phyloP scores from a whole-genome alignment of 2,329 filamentous ascomycete genomes.

The Alternaria conjuncta region DNA sequence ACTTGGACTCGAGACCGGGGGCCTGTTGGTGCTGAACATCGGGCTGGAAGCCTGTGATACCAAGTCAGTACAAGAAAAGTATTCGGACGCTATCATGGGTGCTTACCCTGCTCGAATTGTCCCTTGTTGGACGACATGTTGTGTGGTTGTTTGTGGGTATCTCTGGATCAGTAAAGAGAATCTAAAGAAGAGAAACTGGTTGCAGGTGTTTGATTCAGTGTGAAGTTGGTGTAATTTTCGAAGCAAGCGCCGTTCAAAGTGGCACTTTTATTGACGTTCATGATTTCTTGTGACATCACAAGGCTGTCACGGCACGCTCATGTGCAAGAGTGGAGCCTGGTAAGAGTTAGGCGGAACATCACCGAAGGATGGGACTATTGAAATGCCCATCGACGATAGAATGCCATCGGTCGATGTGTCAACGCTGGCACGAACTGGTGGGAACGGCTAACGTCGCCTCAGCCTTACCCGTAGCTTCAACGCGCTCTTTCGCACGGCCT shows the following conservation, averaged over 20 bases:
- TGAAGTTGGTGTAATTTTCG: background rate
- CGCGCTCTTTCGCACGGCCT: background rate
- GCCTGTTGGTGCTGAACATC: constrained; percentile 58
- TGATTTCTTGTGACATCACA: constrained; percentile 36
- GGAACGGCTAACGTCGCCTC: constrained; percentile 5
- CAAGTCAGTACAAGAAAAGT: constrained; percentile 1
- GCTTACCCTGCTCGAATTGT: constrained; percentile 46
- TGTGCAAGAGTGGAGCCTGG: constrained; percentile 22
- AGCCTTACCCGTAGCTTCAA: constrained; percentile 10
- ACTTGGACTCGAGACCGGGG: constrained; percentile 61
- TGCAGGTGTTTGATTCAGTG: background rate
- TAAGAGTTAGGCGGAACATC: background rate
- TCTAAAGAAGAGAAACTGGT: background rate
- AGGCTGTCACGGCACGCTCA: constrained; percentile 24
- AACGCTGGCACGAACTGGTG: constrained; percentile 6
- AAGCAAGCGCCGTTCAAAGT: background rate
- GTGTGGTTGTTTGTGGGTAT: constrained; percentile 54
- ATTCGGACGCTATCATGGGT: background rate
- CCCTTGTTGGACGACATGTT: constrained; percentile 40
- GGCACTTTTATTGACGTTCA: constrained; percentile 20
- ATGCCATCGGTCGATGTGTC: constrained; percentile 3
- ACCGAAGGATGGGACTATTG: background rate
- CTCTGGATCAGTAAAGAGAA: background rate
- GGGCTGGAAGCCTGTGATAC: constrained; percentile 55
- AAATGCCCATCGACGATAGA: background rate